Percentiles rank a stretch among this genome's conserved stretches.
These are phyloP conservation scores for Hansenula lynferdii DNA, from an alignment of 1,139 yeast species.

Conservation along the genomic window DNA sequence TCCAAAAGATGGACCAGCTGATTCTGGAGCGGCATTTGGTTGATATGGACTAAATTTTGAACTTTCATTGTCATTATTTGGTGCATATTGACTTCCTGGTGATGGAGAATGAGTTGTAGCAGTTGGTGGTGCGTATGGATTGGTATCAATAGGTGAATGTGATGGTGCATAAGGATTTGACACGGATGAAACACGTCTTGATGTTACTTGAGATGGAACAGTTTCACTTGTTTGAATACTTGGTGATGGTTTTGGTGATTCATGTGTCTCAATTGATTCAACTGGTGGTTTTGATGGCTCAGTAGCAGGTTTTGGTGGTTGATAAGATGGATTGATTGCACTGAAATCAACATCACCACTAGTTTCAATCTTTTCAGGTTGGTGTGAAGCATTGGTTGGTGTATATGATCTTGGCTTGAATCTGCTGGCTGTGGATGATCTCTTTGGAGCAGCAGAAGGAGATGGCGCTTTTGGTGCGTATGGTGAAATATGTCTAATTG, in stretches of 20 bases:
- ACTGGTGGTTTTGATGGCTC: neutral
- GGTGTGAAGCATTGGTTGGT: conserved; percentile 4
- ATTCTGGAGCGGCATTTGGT: conserved; percentile 5
- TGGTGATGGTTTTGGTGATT: neutral
- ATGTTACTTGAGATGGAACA: neutral
- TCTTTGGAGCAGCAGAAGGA: conserved; percentile 11
- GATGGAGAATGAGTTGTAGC: neutral
- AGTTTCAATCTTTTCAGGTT: conserved; percentile 4
- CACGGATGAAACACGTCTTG: neutral
- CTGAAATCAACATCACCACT: conserved; percentile 12
- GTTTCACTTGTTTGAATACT: neutral
- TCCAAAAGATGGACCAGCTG: neutral
- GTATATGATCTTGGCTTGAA: conserved; percentile 16
- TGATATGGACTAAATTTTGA: conserved; percentile 18
- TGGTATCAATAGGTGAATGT: neutral
- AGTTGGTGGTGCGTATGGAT: conserved; percentile 6
- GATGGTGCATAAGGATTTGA: conserved; percentile 5
- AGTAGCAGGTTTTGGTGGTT: conserved; percentile 3
- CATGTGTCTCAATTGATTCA: no score
- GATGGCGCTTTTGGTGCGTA: conserved; percentile 36
- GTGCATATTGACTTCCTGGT: no score
- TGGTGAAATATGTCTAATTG: neutral
- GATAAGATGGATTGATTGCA: conserved; percentile 8
- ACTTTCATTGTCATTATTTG: no score
- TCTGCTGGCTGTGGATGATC: conserved; percentile 12